Percentiles rank a stretch among this genome's conserved stretches.
These are phyloP conservation scores for Boletellus deceptivus DNA, from an alignment of 1,284 basidiomycete genomes.

Conservation along the genomic window DNA sequence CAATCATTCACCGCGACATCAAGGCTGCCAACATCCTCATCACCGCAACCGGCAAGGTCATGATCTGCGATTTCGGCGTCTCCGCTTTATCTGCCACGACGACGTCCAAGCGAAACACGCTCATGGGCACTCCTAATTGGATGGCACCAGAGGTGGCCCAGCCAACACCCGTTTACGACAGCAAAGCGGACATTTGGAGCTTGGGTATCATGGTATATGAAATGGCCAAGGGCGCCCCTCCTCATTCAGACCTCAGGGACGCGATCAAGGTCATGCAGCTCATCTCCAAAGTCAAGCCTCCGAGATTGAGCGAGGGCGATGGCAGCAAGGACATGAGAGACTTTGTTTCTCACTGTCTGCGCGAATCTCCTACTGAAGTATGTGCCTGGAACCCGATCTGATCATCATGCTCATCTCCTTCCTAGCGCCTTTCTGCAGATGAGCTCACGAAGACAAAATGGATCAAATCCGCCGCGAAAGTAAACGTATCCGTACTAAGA, in stretches of 20 bases:
- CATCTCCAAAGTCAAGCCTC: constrained; percentile 86
- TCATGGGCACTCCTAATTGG: constrained; percentile 97
- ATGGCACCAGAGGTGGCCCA: constrained; percentile 98
- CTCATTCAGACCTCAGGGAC: constrained; percentile 78
- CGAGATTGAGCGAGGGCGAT: constrained; percentile 75
- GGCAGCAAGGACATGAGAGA: constrained; percentile 86
- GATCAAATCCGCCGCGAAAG: constrained; percentile 80
- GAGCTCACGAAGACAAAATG: constrained; percentile 91
- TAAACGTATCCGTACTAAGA: constrained; percentile 69
- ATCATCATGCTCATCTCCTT: constrained; percentile 10
- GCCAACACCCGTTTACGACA: constrained; percentile 85
- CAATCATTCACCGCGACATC: constrained; percentile 96
- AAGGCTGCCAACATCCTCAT: constrained; percentile 96
- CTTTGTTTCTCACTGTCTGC: constrained; percentile 84
- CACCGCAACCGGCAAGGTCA: constrained; percentile 82
- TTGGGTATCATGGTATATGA: constrained; percentile 94
- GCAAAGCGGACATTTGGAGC: constrained; percentile 96
- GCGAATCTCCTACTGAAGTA: constrained; percentile 81
- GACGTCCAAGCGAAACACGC: constrained; percentile 88
- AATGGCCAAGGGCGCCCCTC: constrained; percentile 93
- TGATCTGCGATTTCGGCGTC: constrained; percentile 97
- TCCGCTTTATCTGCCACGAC: constrained; percentile 88
- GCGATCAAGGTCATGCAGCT: constrained; percentile 89
- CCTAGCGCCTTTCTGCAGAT: constrained; percentile 82
- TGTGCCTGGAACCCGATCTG: constrained; percentile 24